Evolutionary conservation across 495 filamentous ascomycete genomes (phyloP), one percentile per base, ranked within the genome.

Genomic region (Trichoderma erinaceum): DNA sequence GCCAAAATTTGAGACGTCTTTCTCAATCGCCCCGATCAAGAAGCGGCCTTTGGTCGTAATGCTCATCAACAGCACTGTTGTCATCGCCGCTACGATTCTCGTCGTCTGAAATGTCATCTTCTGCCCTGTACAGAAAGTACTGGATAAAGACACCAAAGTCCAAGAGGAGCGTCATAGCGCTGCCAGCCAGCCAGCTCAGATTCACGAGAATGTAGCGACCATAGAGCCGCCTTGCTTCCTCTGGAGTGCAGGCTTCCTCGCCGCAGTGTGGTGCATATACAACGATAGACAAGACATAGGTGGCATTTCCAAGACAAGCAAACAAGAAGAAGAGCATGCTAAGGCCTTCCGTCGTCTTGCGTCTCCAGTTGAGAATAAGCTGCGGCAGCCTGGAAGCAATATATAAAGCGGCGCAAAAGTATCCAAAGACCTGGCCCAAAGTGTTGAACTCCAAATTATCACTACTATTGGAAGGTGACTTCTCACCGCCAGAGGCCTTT

Each of bases 261-360:
- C 70, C 75, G 71, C 86, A 88, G 43, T 79, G 76, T 5, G 94
- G 89, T 23, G 91, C 89, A 73, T 90, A 97, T 8, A 92, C 93
- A 61, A 98, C 79, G 50, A 99, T 98, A n/a, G 86, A 90, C 21
- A 97, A 74, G 6, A 97, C 92, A 73, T 96, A 99, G 0, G 94
- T 97, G 67, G 94, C 71, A 73, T 99, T 99, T 3, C 95, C 95
- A 25, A 97, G 84, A 75, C 93, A 97, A 10, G 94, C 95, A 74
- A 99, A 99, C 21, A 98, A 79, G 80, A 99, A 99, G 80, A 99
- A 99, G 0, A 99, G 81, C 71, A 97, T 82, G 23, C 90, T 92
- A 6, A 99, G 87, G 3, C 94, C 95, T 41, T 97, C 93, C 1
- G 93, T 97, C 38, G 87, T 90, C 76, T 95, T 97, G 48, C 95